Percentiles rank a stretch among this genome's conserved stretches.
Evolutionary conservation across 352 stramenopile species (phyloP).

Genomic region (Salisapilia sapeloensis): DNA sequence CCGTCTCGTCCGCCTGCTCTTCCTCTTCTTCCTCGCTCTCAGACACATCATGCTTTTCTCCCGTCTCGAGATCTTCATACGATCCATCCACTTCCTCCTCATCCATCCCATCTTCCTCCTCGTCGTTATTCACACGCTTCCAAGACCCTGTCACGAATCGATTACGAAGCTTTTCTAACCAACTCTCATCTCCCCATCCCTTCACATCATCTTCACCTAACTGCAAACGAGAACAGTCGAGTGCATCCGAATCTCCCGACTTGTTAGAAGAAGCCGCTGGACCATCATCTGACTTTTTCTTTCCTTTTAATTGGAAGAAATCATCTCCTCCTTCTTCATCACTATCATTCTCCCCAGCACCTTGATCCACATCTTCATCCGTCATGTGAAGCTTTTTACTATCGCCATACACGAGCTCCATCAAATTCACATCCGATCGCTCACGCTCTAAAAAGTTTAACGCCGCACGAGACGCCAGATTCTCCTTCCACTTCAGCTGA

Average conservation of each 20-base stretch:
- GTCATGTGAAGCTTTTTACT: slow-evolving; percentile 68
- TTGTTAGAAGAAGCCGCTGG: slow-evolving; percentile 8
- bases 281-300: slow-evolving; percentile 8
- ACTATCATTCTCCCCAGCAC: slow-evolving; percentile 13
- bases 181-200: slow-evolving; percentile 54
- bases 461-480: slow-evolving; percentile 67
- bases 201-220: slow-evolving; percentile 42
- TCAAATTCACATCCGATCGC: slow-evolving; percentile 70
- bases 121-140: slow-evolving; percentile 53
- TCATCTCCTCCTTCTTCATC: slow-evolving; percentile 47
- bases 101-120: slow-evolving; percentile 20
- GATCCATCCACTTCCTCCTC: slow-evolving; percentile 87
- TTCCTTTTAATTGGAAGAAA: slow-evolving; percentile 70
- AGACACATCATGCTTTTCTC: slow-evolving; percentile 42
- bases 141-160: slow-evolving; percentile 96
- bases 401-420: slow-evolving; percentile 85
- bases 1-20: slow-evolving; percentile 29
- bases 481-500: slow-evolving; percentile 75
- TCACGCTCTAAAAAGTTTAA: slow-evolving; percentile 77
- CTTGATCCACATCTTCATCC: slow-evolving; percentile 46
- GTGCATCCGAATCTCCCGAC: slow-evolving; percentile 48
- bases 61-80: slow-evolving; percentile 96
- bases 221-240: slow-evolving; percentile 75
- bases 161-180: slow-evolving; percentile 71
- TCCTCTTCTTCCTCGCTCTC: slow-evolving; percentile 15